phyloP scores from a whole-genome alignment of 495 filamentous ascomycete species.

The Xylaria scruposa region DNA sequence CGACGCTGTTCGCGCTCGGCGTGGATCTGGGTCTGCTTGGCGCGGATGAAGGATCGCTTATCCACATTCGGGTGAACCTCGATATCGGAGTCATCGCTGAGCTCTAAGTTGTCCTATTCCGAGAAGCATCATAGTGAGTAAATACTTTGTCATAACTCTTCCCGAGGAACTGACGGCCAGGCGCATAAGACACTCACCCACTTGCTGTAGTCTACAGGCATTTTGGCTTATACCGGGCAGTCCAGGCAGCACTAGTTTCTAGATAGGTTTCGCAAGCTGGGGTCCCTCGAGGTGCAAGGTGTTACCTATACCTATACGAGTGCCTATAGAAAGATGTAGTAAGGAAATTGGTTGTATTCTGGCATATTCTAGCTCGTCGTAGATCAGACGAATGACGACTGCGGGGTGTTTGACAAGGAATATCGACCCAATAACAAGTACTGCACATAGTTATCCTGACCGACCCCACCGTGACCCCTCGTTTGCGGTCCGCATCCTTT shows the following conservation, averaged over 20 bases:
- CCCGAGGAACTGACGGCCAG: background rate
- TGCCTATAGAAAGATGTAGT: background rate
- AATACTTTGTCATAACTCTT: constrained; percentile 1
- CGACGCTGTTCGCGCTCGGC: constrained; percentile 82
- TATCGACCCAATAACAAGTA: background rate
- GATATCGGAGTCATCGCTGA: constrained; percentile 97
- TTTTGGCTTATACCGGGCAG: constrained; percentile 48
- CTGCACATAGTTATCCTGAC: background rate
- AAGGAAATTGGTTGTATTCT: constrained; percentile 1
- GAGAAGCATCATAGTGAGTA: constrained; percentile 14
- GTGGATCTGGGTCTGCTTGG: constrained; percentile 97
- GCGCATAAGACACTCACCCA: constrained; percentile 63
- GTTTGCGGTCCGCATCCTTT: background rate
- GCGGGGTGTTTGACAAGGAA: constrained; percentile 8
- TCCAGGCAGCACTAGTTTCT: background rate
- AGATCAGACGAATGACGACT: background rate
- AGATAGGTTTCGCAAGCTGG: background rate
- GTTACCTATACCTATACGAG: no score
- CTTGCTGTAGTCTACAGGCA: constrained; percentile 96
- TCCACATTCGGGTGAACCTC: constrained; percentile 99
- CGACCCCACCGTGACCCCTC: constrained; percentile 5
- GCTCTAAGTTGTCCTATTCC: constrained; percentile 81
- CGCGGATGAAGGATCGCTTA: constrained; percentile 97
- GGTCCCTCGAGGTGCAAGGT: background rate
- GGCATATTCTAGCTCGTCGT: constrained; percentile 8